Conservation (phyloP, 176 grass and related monocot genomes). For the Triticum timopheevii region DNA sequence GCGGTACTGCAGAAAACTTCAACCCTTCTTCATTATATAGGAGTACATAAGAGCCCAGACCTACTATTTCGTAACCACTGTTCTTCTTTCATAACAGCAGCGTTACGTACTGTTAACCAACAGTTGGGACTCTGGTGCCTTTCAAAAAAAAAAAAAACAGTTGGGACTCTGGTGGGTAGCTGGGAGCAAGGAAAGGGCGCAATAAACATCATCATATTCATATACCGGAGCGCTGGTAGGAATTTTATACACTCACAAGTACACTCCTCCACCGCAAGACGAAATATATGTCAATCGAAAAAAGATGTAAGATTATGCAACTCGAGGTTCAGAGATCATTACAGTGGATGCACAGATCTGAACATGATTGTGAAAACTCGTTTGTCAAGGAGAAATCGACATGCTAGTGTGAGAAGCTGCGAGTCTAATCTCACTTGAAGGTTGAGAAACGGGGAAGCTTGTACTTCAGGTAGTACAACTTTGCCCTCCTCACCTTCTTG, state of each 20-base stretch:
- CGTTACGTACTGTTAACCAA: background rate
- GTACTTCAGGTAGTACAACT: constrained; percentile 86
- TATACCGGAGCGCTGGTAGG: background rate
- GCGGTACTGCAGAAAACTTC: background rate
- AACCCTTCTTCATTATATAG: constrained; percentile 10
- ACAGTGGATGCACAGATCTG: constrained; percentile 35
- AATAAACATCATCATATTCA: constrained; percentile 1
- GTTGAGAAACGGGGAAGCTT: constrained; percentile 96
- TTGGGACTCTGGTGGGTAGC: background rate
- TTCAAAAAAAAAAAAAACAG: background rate
- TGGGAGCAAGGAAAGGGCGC: constrained; percentile 10
- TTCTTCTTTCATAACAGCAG: constrained; percentile 18
- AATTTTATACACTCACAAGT: constrained; percentile 30
- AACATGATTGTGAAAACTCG: background rate
- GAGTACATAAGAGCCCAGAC: constrained; percentile 8
- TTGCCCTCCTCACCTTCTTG: constrained; percentile 96
- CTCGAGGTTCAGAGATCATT: constrained; percentile 25
- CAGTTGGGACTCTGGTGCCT: background rate
- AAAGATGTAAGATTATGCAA: constrained; percentile 35
- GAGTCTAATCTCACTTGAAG: constrained; percentile 79
- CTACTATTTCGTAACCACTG: background rate
- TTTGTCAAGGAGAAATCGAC: constrained; percentile 28
- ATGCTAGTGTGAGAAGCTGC: constrained; percentile 24
- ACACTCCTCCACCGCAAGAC: constrained; percentile 13
- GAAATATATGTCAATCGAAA: constrained; percentile 3